Evolutionary conservation across 108 stramenopile genomes (phyloP).

Genomic region (Fragilariopsis cylindrus): DNA sequence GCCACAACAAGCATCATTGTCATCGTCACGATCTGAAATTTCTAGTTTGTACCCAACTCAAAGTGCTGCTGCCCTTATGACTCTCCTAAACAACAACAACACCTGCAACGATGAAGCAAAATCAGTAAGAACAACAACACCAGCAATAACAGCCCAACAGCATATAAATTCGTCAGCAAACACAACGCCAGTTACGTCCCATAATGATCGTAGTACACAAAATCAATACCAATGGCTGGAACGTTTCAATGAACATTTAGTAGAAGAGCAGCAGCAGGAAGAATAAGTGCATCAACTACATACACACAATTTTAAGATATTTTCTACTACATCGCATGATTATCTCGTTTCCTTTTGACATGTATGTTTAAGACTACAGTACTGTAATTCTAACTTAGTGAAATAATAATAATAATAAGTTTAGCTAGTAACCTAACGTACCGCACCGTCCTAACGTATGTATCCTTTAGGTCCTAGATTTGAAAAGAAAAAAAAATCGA

Average conservation of each 20-base stretch:
- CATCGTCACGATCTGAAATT: neutral
- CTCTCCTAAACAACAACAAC: slow-evolving; percentile 4
- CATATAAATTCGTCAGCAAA: neutral
- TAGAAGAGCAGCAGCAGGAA: slow-evolving; percentile 14
- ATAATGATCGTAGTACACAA: slow-evolving; percentile 5
- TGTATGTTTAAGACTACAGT: too few species aligned
- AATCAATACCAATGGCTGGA: slow-evolving; percentile 37
- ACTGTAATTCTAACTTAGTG: too few species aligned
- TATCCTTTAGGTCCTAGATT: too few species aligned
- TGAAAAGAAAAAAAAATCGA: too few species aligned
- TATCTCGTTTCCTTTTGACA: too few species aligned
- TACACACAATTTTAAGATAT: too few species aligned
- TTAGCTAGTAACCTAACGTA: too few species aligned
- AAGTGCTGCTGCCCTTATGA: neutral
- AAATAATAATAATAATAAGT: too few species aligned
- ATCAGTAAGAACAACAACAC: neutral
- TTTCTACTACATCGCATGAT: too few species aligned
- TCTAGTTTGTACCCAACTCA: neutral
- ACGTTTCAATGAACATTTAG: slow-evolving; percentile 30
- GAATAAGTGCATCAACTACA: neutral
- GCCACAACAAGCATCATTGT: neutral
- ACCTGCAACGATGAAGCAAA: neutral
- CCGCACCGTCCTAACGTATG: too few species aligned
- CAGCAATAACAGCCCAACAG: neutral
- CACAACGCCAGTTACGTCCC: neutral